Percentiles rank a stretch among this genome's conserved stretches.
Conservation (phyloP, 2,329 filamentous ascomycete species). For the Chaetomium globosum region DNA sequence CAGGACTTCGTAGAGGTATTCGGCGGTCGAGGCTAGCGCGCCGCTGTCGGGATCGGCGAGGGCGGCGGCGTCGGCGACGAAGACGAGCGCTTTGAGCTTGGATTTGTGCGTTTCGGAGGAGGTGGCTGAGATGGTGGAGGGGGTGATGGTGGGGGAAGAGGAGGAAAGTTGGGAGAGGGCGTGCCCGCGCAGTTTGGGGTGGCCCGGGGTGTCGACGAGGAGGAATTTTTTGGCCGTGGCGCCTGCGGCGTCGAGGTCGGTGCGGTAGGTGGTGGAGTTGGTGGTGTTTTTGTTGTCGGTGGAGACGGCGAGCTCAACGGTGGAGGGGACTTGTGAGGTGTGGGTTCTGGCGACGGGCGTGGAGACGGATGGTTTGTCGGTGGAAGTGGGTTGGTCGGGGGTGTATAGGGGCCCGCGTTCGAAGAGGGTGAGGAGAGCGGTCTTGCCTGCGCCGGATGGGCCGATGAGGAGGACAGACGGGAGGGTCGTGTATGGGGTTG, state of each 20-base stretch:
- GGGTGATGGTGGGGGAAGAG: constrained; percentile 20
- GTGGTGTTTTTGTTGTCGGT: no score
- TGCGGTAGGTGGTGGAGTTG: constrained; percentile 51
- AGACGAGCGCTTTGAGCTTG: constrained; percentile 74
- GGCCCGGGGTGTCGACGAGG: constrained; percentile 87
- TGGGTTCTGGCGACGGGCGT: constrained; percentile 49
- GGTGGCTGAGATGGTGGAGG: constrained; percentile 11
- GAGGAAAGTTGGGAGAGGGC: constrained; percentile 57
- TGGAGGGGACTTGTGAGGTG: constrained; percentile 55
- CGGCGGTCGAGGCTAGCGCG: constrained; percentile 70
- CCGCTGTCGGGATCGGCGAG: constrained; percentile 61
- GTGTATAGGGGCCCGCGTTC: constrained; percentile 52
- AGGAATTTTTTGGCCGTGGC: constrained; percentile 69
- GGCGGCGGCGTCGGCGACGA: constrained; percentile 82
- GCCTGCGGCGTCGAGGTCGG: constrained; percentile 58
- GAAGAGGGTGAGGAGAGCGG: constrained; percentile 76
- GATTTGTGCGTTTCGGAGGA: constrained; percentile 39
- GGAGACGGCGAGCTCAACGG: constrained; percentile 59
- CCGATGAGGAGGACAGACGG: constrained; percentile 82
- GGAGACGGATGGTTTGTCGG: constrained; percentile 34
- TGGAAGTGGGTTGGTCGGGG: constrained; percentile 34
- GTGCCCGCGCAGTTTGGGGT: constrained; percentile 84
- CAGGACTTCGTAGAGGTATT: constrained; percentile 88
- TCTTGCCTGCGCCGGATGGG: constrained; percentile 83
- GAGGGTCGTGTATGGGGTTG: constrained; percentile 65